A percentile compares a stretch with the other conserved stretches of the same genome.
Conservation (phyloP, 2,329 filamentous ascomycete genomes). For the Scolecobasidium constrictum region DNA sequence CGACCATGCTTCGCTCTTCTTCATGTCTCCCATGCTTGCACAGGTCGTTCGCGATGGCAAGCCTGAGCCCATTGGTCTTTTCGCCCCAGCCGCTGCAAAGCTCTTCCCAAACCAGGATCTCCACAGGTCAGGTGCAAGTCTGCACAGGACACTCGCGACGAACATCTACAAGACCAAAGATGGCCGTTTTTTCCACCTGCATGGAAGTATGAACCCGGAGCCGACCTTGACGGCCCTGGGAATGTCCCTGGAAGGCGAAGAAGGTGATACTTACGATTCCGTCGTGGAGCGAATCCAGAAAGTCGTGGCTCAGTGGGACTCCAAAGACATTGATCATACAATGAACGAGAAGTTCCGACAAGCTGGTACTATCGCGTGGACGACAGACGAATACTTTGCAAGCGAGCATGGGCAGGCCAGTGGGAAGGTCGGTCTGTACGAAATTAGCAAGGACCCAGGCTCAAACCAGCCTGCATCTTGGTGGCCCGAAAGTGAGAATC, state of each 20-base stretch:
- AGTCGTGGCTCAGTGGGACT: slow-evolving; percentile 13
- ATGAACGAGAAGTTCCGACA: slow-evolving; percentile 28
- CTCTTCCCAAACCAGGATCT: slow-evolving; percentile 17
- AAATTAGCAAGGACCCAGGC: slow-evolving; percentile 21
- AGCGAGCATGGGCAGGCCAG: slow-evolving; percentile 33
- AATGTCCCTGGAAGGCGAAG: slow-evolving; percentile 9
- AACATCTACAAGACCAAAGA: slow-evolving; percentile 39
- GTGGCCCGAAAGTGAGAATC: slow-evolving; percentile 27
- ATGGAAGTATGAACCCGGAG: slow-evolving; percentile 36
- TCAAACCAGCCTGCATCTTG: slow-evolving; percentile 24
- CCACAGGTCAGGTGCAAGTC: slow-evolving; percentile 12
- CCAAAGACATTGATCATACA: slow-evolving; percentile 22
- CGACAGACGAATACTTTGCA: slow-evolving; percentile 25
- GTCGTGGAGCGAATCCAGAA: not conserved
- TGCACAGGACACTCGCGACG: slow-evolving; percentile 25
- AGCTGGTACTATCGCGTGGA: slow-evolving; percentile 29
- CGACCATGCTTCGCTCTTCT: slow-evolving; percentile 27
- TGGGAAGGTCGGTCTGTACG: slow-evolving; percentile 29
- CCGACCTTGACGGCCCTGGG: slow-evolving; percentile 27
- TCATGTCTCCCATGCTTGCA: slow-evolving; percentile 15
- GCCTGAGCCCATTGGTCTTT: slow-evolving; percentile 5
- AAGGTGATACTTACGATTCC: not conserved
- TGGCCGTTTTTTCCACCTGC: slow-evolving; percentile 34
- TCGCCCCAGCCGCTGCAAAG: not conserved
- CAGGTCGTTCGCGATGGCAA: not conserved